Conservation (phyloP, 2,329 filamentous ascomycete species). For the Helotiales sp. region DNA sequence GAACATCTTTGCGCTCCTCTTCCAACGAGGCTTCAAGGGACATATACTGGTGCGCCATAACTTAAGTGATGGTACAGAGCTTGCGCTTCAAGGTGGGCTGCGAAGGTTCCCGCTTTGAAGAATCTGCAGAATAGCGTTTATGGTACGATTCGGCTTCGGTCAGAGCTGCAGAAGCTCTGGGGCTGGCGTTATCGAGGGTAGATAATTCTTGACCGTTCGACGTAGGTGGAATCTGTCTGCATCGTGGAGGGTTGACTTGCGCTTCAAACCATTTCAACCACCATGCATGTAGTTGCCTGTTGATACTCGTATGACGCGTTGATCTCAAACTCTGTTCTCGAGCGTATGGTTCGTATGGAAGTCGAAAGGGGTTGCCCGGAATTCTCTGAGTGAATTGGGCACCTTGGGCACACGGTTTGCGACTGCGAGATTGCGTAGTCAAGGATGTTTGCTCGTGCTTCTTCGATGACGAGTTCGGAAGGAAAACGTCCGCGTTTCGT, state of each 20-base stretch:
- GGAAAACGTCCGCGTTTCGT: neutral
- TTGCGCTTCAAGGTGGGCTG: constrained; percentile 12
- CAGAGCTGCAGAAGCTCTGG: constrained; percentile 16
- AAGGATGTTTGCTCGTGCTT: neutral
- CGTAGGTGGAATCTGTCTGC: constrained; percentile 20
- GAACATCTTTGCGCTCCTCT: constrained; percentile 73
- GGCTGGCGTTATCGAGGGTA: constrained; percentile 32
- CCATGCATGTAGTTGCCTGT: constrained; percentile 27
- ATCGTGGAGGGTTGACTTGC: constrained; percentile 32
- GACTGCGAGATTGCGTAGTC: neutral
- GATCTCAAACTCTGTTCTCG: neutral
- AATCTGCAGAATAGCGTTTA: neutral
- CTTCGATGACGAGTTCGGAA: neutral
- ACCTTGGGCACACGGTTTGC: neutral
- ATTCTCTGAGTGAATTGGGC: neutral
- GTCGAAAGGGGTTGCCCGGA: neutral
- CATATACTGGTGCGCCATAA: constrained; percentile 50
- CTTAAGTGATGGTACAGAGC: constrained; percentile 10
- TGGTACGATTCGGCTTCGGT: neutral
- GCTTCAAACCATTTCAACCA: constrained; percentile 33
- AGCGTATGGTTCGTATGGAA: neutral
- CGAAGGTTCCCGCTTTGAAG: neutral
- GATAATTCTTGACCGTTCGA: constrained; percentile 11
- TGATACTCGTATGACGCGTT: constrained; percentile 13
- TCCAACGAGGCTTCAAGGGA: constrained; percentile 76